A percentile compares a stretch with the other conserved stretches of the same genome.
Conservation (phyloP, 352 stramenopile species). For the Saprolegnia parasitica region DNA sequence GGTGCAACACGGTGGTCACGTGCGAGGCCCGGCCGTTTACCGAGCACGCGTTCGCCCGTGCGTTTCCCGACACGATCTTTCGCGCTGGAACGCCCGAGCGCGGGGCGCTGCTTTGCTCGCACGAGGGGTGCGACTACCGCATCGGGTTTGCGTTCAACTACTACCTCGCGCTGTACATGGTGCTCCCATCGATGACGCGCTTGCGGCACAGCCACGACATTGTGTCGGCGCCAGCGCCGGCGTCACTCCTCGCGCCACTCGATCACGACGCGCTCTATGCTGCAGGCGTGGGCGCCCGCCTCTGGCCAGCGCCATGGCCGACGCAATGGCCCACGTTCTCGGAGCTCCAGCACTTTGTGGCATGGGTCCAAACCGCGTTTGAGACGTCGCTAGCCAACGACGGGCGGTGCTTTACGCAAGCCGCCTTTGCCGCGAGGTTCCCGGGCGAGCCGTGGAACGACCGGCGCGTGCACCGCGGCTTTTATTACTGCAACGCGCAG, state of each 20-base stretch:
- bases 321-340: background rate
- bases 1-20: background rate
- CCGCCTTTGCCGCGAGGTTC: background rate
- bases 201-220: constrained; percentile 2
- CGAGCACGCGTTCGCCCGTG: background rate
- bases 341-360: background rate
- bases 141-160: constrained; percentile 8
- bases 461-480: background rate
- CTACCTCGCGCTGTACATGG: background rate
- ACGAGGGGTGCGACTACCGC: background rate
- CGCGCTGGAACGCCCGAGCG: background rate
- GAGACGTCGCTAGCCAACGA: background rate
- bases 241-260: background rate
- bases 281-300: background rate
- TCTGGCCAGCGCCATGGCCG: background rate
- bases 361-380: background rate
- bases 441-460: background rate
- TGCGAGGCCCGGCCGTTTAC: background rate
- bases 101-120: background rate
- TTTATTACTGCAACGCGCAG: background rate
- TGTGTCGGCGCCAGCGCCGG: background rate
- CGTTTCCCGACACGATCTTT: background rate
- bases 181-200: background rate
- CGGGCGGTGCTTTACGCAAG: background rate
- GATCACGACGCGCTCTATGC: background rate